phyloP scores from a whole-genome alignment of 208 protist species.

The Leishmania arabica region DNA sequence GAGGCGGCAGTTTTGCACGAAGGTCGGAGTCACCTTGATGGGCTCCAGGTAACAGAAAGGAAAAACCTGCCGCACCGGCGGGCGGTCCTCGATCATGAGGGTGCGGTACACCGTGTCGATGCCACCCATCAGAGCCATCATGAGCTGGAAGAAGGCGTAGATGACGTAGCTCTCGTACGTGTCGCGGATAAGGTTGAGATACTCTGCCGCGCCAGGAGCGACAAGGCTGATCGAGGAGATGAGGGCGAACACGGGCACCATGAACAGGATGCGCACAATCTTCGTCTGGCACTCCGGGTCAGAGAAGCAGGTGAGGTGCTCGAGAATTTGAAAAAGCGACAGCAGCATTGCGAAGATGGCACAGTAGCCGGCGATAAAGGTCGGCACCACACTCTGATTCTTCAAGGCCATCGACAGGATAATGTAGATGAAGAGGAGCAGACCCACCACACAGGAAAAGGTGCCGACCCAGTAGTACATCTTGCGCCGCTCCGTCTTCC shows the following conservation, averaged over 20 bases:
- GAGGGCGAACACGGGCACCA: constrained; percentile 93
- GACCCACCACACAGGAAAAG: constrained; percentile 72
- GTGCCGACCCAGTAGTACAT: constrained; percentile 91
- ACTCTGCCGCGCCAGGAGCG: constrained; percentile 69
- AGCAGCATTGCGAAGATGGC: constrained; percentile 88
- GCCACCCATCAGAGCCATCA: constrained; percentile 93
- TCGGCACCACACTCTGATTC: constrained; percentile 63
- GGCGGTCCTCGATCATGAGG: constrained; percentile 84
- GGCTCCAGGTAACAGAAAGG: constrained; percentile 85
- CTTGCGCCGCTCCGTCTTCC: constrained; percentile 58
- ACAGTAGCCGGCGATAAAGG: constrained; percentile 88
- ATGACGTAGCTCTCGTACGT: constrained; percentile 95
- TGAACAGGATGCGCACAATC: constrained; percentile 94
- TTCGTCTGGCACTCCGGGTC: constrained; percentile 92
- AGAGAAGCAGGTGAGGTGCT: constrained; percentile 90
- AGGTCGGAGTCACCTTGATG: constrained; percentile 80
- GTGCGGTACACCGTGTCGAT: constrained; percentile 84
- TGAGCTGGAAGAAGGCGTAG: constrained; percentile 94
- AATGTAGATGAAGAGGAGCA: constrained; percentile 74
- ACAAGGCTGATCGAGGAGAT: constrained; percentile 86
- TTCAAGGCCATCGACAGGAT: constrained; percentile 46
- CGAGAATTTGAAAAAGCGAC: constrained; percentile 89
- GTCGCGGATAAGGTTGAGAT: constrained; percentile 92
- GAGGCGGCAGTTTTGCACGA: constrained; percentile 87
- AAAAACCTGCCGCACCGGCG: constrained; percentile 78